Percentiles rank a stretch among this genome's conserved stretches.
These are phyloP conservation scores for Plasmodium chabaudi DNA, from an alignment of 169 alveolate genomes.

Conservation along the genomic window DNA sequence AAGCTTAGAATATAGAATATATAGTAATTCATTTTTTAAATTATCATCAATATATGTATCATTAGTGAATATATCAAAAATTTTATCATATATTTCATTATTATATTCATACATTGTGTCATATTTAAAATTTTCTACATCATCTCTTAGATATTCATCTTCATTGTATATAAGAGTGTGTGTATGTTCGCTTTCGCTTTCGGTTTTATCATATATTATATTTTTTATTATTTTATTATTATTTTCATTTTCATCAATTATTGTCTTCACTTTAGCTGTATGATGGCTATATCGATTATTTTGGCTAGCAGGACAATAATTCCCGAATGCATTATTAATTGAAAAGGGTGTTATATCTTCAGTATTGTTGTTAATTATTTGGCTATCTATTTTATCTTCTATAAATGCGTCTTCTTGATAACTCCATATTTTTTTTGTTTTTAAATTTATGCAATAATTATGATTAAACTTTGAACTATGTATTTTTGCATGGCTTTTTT, in stretches of 20 bases:
- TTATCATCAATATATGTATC: constrained; percentile 59
- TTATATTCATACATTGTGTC: constrained; percentile 6
- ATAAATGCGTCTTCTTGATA: constrained; percentile 40
- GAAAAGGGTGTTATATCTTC: neutral
- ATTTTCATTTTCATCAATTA: neutral
- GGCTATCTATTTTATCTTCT: constrained; percentile 17
- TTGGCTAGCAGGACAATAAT: too few relatives aligned
- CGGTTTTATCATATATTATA: neutral
- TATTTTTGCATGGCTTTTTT: constrained; percentile 63
- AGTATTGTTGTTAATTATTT: neutral
- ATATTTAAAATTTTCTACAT: neutral
- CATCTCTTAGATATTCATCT: neutral
- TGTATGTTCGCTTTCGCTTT: neutral
- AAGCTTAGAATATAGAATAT: constrained; percentile 52
- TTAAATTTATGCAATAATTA: constrained; percentile 53
- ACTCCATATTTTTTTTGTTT: constrained; percentile 60
- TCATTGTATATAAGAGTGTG: neutral
- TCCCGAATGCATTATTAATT: neutral
- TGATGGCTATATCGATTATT: too few relatives aligned
- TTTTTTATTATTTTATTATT: neutral
- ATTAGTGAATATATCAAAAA: constrained; percentile 50
- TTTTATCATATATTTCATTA: constrained; percentile 20
- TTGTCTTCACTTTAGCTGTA: too few relatives aligned
- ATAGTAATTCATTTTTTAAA: constrained; percentile 56
- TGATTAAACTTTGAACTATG: constrained; percentile 59